Percentiles rank a stretch among this genome's conserved stretches.
Conservation (phyloP, 768 basidiomycete genomes). For the Hypholoma fasciculare region DNA sequence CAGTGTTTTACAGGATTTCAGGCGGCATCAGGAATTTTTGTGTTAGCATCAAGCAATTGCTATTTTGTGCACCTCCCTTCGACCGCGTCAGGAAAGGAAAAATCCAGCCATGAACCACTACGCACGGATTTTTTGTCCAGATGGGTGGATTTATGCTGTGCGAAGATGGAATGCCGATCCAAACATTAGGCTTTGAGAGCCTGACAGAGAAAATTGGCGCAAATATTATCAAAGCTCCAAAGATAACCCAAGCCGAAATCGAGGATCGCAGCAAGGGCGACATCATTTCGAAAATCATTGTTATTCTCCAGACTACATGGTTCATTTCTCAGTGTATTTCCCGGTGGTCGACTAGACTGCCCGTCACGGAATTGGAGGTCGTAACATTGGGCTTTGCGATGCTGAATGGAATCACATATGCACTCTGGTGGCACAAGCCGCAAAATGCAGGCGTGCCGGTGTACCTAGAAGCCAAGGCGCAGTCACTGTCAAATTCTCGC, state of each 20-base stretch:
- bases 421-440: constrained; percentile 37
- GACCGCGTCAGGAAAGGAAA: neutral
- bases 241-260: constrained; percentile 5
- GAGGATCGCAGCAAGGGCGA: constrained; percentile 22
- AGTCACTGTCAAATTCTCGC: neutral
- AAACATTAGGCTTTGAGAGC: too few relatives aligned
- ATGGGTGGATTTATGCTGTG: constrained; percentile 14
- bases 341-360: constrained; percentile 17
- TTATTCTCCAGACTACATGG: constrained; percentile 29
- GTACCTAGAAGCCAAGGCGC: neutral
- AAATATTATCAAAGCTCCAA: too few relatives aligned
- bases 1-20: too few relatives aligned
- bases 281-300: constrained; percentile 26
- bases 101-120: constrained; percentile 4
- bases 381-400: constrained; percentile 31
- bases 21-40: too few relatives aligned
- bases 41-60: too few relatives aligned
- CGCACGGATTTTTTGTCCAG: constrained; percentile 11
- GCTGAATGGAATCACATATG: constrained; percentile 25
- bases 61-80: too few relatives aligned
- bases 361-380: constrained; percentile 32
- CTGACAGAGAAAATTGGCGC: too few relatives aligned
- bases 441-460: constrained; percentile 24
- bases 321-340: constrained; percentile 28
- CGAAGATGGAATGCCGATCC: neutral